Evolutionary conservation across 768 basidiomycete genomes (phyloP), one percentile per base, ranked within the genome.

Genomic region (Galerina sulciceps): DNA sequence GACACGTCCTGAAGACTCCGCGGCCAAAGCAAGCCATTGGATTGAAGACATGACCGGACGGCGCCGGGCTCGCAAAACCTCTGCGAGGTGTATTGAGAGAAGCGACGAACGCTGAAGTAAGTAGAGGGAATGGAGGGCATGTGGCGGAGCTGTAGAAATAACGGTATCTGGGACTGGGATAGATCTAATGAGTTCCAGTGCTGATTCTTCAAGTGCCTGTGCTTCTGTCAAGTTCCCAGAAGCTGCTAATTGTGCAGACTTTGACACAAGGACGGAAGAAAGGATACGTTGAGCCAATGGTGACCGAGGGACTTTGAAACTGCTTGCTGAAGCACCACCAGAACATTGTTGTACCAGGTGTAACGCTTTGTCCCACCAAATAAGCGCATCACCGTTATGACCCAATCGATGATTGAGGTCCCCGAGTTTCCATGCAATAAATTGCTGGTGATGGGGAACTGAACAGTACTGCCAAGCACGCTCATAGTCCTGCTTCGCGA

Each of bases 61-160:
- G 22, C 65, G 70, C 60, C 71, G 78, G 65, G 85, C 86, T 65
- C 86, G 80, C 10, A 84, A 73, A 10, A 93, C 89, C 72, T 93
- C 89, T 0, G 89, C 90, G 13, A 85, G 82, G 66, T 93, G 91
- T 11, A 88, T 77, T 13, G 86, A 86, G 46, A 93, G 72, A 10
- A 93, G 74, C n/a, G 91, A 84, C 14, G 88, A 84, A 40, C 89
- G 87, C 59, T 93, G 90, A 26, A 90, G 80, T 42, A 92, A 73
- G 63, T 83, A 90, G 6, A 90, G 71, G 0, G 78, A 72, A 68
- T 92, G 91, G 38, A 93, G 78, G 5, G 79, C 76, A 54, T 89
- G 82, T 6, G 87, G 81, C 10, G 85, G 77, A 10, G 88, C 77
- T 22, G 79, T 69, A 4, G 79, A 64, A 4, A 78, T 66, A 4